phyloP scores from a whole-genome alignment of 2,329 filamentous ascomycete species.

The Colletotrichum sp. region DNA sequence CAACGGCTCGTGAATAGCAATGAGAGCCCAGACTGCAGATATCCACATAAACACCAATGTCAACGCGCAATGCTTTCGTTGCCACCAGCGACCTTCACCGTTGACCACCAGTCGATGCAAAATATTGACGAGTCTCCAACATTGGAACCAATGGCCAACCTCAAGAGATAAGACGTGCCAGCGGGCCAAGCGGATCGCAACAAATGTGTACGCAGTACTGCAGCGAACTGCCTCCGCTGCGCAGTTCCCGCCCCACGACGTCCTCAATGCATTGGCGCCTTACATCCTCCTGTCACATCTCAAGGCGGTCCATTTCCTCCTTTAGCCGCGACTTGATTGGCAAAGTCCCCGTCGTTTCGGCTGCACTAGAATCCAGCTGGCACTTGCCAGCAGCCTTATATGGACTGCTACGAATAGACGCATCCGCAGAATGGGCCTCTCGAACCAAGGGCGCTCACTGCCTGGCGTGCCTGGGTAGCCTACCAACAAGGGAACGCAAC shows the following conservation, averaged over 20 bases:
- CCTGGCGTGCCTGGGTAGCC: background rate
- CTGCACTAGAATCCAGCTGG: background rate
- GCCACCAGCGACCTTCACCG: background rate
- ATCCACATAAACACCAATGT: background rate
- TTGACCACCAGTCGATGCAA: background rate
- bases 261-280: conserved; percentile 17
- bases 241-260: background rate
- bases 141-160: background rate
- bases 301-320: background rate
- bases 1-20: background rate
- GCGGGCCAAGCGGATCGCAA: background rate
- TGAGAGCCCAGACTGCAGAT: background rate
- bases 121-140: background rate
- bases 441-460: background rate
- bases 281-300: background rate
- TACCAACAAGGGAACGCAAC: background rate
- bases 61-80: background rate
- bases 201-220: background rate
- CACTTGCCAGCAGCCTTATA: background rate
- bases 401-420: background rate
- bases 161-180: background rate
- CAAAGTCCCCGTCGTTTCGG: background rate
- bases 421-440: background rate
- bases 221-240: background rate
- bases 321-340: conserved; percentile 1